Percentiles rank a stretch among this genome's conserved stretches.
Conservation (phyloP, 495 filamentous ascomycete species). For the Hyaloscypha hepaticicola region DNA sequence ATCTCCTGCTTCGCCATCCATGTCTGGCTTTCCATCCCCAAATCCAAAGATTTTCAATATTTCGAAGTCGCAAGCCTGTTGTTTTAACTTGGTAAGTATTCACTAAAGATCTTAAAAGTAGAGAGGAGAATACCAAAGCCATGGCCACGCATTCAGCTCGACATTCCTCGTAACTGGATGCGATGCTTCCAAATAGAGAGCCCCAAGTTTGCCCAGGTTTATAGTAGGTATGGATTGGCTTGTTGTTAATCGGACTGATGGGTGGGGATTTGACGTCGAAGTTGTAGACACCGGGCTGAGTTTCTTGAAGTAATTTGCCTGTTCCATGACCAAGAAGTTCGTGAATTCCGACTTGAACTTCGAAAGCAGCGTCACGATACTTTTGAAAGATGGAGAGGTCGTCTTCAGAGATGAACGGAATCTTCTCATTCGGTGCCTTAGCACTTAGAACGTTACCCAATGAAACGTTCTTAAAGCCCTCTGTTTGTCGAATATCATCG, state of each 20-base stretch:
- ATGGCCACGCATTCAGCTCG: conserved; percentile 86
- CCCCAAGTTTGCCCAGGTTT: conserved; percentile 95
- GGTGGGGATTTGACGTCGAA: conserved; percentile 81
- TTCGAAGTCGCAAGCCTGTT: conserved; percentile 84
- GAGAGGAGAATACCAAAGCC: too few species aligned
- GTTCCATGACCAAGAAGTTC: conserved; percentile 96
- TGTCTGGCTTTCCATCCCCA: conserved; percentile 68
- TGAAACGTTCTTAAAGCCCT: conserved; percentile 98
- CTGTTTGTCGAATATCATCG: conserved; percentile 86
- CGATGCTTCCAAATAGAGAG: conserved; percentile 82
- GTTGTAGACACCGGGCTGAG: conserved; percentile 75
- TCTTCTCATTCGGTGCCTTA: conserved; percentile 83
- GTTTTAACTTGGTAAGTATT: too few species aligned
- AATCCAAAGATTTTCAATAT: conserved; percentile 91
- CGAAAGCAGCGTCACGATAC: conserved; percentile 82
- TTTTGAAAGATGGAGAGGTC: conserved; percentile 77
- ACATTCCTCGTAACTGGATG: conserved; percentile 78
- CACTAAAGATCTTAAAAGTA: too few species aligned
- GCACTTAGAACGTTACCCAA: conserved; percentile 88
- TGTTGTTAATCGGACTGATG: conserved; percentile 70
- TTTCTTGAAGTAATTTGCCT: conserved; percentile 92
- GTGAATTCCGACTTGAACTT: conserved; percentile 93
- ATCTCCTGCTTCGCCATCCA: conserved; percentile 75
- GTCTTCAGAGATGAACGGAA: conserved; percentile 77
- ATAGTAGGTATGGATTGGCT: conserved; percentile 82